phyloP scores from a whole-genome alignment of 352 stramenopile species.

The Phytophthora uliginosa region DNA sequence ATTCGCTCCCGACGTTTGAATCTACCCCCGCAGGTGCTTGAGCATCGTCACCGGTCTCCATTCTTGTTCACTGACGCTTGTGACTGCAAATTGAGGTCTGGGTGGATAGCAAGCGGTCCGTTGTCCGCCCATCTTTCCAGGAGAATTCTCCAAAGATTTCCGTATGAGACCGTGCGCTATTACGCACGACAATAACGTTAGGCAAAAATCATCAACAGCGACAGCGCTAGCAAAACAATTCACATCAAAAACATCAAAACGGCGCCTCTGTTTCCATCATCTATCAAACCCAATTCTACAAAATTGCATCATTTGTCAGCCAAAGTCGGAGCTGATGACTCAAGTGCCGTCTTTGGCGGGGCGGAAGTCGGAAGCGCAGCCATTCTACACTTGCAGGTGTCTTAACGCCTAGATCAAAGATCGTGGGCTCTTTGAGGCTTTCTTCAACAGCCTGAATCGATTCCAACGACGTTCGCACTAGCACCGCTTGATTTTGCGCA shows the following conservation, averaged over 20 bases:
- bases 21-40: not conserved
- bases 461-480: conserved; percentile 54
- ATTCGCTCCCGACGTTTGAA: conserved; percentile 10
- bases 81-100: not conserved
- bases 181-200: not conserved
- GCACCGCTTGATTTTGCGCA: conserved; percentile 50
- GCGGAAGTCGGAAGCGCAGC: conserved; percentile 67
- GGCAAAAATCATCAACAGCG: not conserved
- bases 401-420: conserved; percentile 72
- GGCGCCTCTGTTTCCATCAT: not conserved
- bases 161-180: not conserved
- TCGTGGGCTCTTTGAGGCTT: conserved; percentile 66
- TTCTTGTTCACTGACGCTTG: not conserved
- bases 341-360: conserved; percentile 63
- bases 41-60: conserved; percentile 5
- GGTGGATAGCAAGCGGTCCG: not conserved
- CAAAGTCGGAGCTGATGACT: conserved; percentile 71
- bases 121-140: not conserved
- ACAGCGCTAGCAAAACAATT: not conserved
- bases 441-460: conserved; percentile 77
- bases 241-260: not conserved
- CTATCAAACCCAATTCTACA: conserved; percentile 15
- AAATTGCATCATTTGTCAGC: conserved; percentile 44
- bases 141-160: not conserved
- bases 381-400: conserved; percentile 46